Conservation (phyloP, 306 rosid species). For the Pyrus communis region DNA sequence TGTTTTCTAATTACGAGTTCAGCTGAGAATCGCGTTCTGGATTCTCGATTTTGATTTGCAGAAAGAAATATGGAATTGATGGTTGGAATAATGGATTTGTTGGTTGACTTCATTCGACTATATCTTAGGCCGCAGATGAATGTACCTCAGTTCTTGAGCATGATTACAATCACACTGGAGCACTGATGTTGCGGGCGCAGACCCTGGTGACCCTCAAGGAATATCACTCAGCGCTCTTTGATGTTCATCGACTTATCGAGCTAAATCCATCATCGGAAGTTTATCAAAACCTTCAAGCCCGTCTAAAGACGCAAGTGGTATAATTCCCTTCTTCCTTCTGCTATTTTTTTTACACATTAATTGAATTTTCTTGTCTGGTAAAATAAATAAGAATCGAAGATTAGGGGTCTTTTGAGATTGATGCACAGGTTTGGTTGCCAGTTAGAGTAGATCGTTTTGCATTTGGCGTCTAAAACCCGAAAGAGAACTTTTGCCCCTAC, state of each 20-base stretch:
- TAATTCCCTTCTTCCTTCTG: constrained; percentile 8
- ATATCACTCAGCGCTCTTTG: constrained; percentile 87
- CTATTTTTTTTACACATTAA: background rate
- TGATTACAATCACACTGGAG: constrained; percentile 75
- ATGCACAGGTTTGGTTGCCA: background rate
- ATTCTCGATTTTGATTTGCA: background rate
- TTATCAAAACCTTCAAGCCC: constrained; percentile 83
- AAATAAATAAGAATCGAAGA: background rate
- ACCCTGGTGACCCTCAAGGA: constrained; percentile 78
- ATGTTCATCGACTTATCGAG: constrained; percentile 78
- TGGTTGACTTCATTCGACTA: constrained; percentile 10
- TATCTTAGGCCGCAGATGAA: constrained; percentile 78
- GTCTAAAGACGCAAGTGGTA: constrained; percentile 89
- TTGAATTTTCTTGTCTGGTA: background rate
- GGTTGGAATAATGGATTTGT: background rate
- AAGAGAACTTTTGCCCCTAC: background rate
- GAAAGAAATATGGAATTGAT: background rate
- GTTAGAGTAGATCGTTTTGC: background rate
- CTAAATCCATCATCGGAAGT: constrained; percentile 87
- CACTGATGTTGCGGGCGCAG: constrained; percentile 80
- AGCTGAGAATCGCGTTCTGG: background rate
- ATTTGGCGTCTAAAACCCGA: background rate
- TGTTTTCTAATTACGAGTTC: background rate
- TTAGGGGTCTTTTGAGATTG: background rate
- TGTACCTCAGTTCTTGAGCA: constrained; percentile 90